These are phyloP conservation scores for Mrakia blollopis DNA, from an alignment of 768 basidiomycete genomes.

Conservation along the genomic window DNA sequence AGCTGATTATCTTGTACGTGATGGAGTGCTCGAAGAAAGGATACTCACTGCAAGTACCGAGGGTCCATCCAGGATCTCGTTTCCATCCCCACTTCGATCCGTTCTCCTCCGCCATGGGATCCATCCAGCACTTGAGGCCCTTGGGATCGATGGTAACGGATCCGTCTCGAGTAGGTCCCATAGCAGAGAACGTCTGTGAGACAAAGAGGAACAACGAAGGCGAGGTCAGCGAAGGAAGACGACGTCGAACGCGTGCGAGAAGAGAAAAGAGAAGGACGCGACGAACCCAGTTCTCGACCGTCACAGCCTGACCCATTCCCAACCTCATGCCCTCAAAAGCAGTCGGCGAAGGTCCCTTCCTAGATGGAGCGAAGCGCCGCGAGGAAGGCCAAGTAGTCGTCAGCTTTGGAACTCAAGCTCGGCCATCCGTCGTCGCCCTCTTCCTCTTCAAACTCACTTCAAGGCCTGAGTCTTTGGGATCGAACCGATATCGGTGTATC, in stretches of 20 bases:
- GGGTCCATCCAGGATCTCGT: constrained; percentile 40
- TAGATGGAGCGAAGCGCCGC: constrained; percentile 37
- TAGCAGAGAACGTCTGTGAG: constrained; percentile 55
- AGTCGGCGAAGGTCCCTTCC: constrained; percentile 82
- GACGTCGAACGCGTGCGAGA: no score
- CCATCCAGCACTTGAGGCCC: constrained; percentile 48
- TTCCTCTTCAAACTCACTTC: constrained; percentile 38
- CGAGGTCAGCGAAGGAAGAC: not conserved
- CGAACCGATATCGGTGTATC: constrained; percentile 61
- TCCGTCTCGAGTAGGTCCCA: constrained; percentile 72
- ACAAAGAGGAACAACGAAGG: not conserved
- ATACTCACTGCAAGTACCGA: constrained; percentile 44
- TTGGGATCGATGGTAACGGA: constrained; percentile 77
- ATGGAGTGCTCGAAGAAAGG: not conserved
- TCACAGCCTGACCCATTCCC: constrained; percentile 80
- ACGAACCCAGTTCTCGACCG: constrained; percentile 67
- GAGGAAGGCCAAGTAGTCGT: not conserved
- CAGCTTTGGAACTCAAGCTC: not conserved
- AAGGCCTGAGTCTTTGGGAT: constrained; percentile 62
- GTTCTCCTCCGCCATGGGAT: constrained; percentile 35
- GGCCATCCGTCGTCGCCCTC: not conserved
- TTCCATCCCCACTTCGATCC: constrained; percentile 33
- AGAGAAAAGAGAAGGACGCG: not conserved
- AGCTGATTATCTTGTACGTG: no score
- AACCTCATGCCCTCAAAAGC: constrained; percentile 76